Evolutionary conservation across 2,329 filamentous ascomycete species (phyloP).

Genomic region (Teratosphaeria pseudoeucalypti): DNA sequence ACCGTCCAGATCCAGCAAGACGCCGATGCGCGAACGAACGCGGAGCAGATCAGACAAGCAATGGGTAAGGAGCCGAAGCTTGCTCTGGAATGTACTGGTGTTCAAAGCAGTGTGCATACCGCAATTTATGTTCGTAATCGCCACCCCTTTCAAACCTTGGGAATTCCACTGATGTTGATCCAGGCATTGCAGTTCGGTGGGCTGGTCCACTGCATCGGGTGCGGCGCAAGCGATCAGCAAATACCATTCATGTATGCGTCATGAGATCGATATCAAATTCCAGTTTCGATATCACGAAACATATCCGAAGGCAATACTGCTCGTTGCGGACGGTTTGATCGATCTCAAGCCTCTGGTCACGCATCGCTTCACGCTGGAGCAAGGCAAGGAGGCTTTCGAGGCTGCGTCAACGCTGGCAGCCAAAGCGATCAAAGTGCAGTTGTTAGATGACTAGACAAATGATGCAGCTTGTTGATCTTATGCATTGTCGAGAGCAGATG

Average conservation of each 20-base stretch:
- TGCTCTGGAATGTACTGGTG: constrained; percentile 27
- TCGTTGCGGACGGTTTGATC: constrained; percentile 29
- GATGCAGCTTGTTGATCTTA: background rate
- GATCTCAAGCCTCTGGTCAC: constrained; percentile 31
- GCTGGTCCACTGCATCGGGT: constrained; percentile 28
- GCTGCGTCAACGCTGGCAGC: constrained; percentile 27
- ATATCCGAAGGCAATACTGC: constrained; percentile 32
- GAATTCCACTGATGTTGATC: background rate
- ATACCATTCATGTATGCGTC: constrained; percentile 31
- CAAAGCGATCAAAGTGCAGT: constrained; percentile 27
- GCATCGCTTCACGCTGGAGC: constrained; percentile 27
- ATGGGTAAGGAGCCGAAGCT: constrained; percentile 23
- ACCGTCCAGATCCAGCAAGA: constrained; percentile 27
- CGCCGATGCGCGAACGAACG: constrained; percentile 26
- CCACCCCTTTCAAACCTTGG: background rate
- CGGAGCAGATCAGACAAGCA: constrained; percentile 25
- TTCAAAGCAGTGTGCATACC: constrained; percentile 23
- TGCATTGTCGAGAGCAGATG: background rate
- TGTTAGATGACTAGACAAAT: constrained; percentile 17
- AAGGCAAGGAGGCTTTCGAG: constrained; percentile 28
- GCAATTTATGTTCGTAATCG: constrained; percentile 22
- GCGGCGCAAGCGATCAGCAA: constrained; percentile 26
- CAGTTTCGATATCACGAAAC: constrained; percentile 32
- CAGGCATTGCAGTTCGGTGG: constrained; percentile 27
- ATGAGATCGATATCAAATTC: constrained; percentile 31